Evolutionary conservation across 441 rosid genomes (phyloP).

Genomic region (Brassica balearica): DNA sequence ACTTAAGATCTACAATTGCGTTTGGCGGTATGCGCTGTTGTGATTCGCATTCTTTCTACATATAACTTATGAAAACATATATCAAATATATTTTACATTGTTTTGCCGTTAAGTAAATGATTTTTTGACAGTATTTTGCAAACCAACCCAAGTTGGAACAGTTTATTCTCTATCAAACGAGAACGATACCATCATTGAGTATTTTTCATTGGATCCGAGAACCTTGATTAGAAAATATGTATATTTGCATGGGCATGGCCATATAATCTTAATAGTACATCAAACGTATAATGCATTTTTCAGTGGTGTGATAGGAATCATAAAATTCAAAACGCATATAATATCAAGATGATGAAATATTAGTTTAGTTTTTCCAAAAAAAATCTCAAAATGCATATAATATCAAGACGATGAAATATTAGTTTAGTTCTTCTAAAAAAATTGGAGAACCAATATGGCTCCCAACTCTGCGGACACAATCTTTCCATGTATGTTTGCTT

Average conservation of each 20-base stretch:
- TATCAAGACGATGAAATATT: neutral
- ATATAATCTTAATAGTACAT: neutral
- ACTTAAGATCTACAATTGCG: neutral
- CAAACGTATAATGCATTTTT: neutral
- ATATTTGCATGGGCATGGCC: neutral
- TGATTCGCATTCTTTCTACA: neutral
- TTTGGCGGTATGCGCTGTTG: neutral
- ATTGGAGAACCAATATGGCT: neutral
- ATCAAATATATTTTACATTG: neutral
- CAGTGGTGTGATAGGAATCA: neutral
- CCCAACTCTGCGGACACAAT: neutral
- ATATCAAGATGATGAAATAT: neutral
- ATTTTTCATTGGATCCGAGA: neutral
- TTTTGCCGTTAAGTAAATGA: neutral
- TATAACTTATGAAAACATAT: neutral
- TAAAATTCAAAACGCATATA: neutral
- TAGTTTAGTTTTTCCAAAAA: neutral
- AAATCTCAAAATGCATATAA: no score
- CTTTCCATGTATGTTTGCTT: neutral
- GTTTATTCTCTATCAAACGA: neutral
- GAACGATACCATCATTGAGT: neutral
- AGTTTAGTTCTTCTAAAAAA: neutral
- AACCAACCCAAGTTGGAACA: neutral
- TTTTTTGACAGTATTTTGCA: neutral
- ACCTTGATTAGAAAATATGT: neutral